phyloP scores from a whole-genome alignment of 345 rosid genomes.

The Corchorus capsularis region DNA sequence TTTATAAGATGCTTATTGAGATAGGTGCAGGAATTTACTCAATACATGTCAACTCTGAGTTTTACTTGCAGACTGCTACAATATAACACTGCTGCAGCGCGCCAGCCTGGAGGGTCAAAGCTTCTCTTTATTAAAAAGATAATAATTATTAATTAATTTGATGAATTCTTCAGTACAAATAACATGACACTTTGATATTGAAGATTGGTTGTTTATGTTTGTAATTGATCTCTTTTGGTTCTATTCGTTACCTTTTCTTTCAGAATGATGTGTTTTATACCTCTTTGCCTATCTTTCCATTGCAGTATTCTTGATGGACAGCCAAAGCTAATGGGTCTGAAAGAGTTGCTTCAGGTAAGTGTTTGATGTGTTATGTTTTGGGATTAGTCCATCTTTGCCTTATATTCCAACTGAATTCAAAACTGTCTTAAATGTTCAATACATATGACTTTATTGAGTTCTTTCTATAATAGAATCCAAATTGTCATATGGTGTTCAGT shows the following conservation, averaged over 20 bases:
- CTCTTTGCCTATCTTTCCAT: slow-evolving; percentile 23
- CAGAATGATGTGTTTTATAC: neutral
- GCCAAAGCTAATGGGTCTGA: slow-evolving; percentile 90
- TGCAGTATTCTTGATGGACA: slow-evolving; percentile 83
- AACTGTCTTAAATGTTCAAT: slow-evolving; percentile 5
- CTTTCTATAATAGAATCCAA: neutral
- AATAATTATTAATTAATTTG: neutral
- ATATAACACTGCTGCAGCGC: neutral
- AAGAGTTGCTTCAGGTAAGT: slow-evolving; percentile 86
- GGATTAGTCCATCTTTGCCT: neutral
- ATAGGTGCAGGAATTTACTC: neutral
- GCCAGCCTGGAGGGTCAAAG: neutral
- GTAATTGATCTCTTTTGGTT: slow-evolving; percentile 10
- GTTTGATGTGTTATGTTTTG: neutral
- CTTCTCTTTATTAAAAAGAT: neutral
- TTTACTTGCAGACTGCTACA: neutral
- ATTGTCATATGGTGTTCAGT: neutral
- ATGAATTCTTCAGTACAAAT: neutral
- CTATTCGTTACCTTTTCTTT: neutral
- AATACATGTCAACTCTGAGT: neutral
- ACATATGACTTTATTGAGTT: neutral
- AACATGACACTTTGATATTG: neutral
- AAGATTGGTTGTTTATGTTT: neutral
- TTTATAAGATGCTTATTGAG: neutral
- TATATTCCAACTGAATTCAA: slow-evolving; percentile 7